phyloP scores from a whole-genome alignment of 208 protist genomes.

The Angomonas deanei region DNA sequence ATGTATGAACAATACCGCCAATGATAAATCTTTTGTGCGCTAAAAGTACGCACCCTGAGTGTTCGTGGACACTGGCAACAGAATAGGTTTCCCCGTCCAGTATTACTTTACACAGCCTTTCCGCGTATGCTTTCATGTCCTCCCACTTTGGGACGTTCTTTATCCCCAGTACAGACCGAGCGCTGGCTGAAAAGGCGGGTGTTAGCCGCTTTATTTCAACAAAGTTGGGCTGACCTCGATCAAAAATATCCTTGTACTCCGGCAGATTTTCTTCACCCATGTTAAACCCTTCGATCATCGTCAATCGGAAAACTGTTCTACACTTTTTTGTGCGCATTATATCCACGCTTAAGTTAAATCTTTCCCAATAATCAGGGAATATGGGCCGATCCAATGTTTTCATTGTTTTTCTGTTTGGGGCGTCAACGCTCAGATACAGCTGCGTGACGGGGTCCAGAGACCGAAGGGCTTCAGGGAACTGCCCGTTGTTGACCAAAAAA shows the following conservation, averaged over 20 bases:
- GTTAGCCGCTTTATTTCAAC: constrained; percentile 94
- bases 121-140: constrained; percentile 71
- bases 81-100: constrained; percentile 68
- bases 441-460: constrained; percentile 83
- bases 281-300: constrained; percentile 95
- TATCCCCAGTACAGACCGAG: constrained; percentile 79
- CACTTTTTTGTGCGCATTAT: constrained; percentile 81
- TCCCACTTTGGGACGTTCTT: constrained; percentile 92
- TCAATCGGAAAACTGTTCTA: constrained; percentile 95
- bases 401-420: constrained; percentile 84
- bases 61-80: too few relatives aligned
- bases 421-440: constrained; percentile 94
- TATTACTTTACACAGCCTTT: constrained; percentile 48
- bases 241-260: constrained; percentile 90
- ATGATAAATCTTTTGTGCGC: too few relatives aligned
- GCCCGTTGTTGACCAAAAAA: constrained; percentile 93
- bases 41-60: too few relatives aligned
- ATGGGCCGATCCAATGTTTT: constrained; percentile 89
- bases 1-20: too few relatives aligned
- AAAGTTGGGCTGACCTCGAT: constrained; percentile 85
- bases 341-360: constrained; percentile 90
- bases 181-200: constrained; percentile 84
- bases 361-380: constrained; percentile 92
- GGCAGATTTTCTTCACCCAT: constrained; percentile 74
- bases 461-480: constrained; percentile 82